A percentile compares a stretch with the other conserved stretches of the same genome.
Evolutionary conservation across 345 rosid genomes (phyloP).

Genomic region (Gossypium mustelinum): DNA sequence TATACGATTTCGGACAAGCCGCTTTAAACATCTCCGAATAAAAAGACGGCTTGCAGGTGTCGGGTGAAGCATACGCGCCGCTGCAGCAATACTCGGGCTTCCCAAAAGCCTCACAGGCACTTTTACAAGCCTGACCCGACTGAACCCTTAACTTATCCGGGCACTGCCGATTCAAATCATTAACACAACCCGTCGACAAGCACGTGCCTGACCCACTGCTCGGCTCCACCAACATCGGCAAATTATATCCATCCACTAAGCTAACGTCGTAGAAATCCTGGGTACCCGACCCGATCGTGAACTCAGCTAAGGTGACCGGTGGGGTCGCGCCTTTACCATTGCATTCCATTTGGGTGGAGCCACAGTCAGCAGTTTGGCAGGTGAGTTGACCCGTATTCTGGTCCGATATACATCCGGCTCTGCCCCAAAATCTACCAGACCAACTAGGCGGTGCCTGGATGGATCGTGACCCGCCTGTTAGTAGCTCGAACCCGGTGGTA

Average conservation of each 20-base stretch:
- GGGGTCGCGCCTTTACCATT: conserved; percentile 57
- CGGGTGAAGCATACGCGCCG: conserved; percentile 55
- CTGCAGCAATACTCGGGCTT: conserved; percentile 61
- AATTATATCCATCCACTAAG: conserved; percentile 65
- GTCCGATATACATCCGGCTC: conserved; percentile 52
- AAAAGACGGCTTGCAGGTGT: conserved; percentile 54
- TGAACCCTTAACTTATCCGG: conserved; percentile 50
- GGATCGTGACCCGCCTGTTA: conserved; percentile 36
- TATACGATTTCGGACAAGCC: conserved; percentile 65
- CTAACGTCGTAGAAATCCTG: conserved; percentile 66
- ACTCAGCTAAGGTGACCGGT: conserved; percentile 62
- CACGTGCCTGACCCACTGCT: conserved; percentile 55
- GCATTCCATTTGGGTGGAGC: conserved; percentile 61
- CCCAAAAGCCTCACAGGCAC: conserved; percentile 72
- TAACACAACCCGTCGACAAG: conserved; percentile 52
- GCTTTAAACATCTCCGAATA: conserved; percentile 60
- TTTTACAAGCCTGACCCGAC: conserved; percentile 49
- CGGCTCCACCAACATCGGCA: conserved; percentile 51
- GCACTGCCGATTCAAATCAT: conserved; percentile 55
- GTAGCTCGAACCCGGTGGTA: conserved; percentile 56
- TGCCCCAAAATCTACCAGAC: conserved; percentile 77
- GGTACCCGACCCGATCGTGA: conserved; percentile 60
- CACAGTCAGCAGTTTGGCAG: conserved; percentile 62
- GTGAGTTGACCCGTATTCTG: conserved; percentile 39
- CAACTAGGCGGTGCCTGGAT: conserved; percentile 49